Percentiles rank a stretch among this genome's conserved stretches.
Evolutionary conservation across 108 stramenopile genomes (phyloP).

Genomic region (Skeletonema menzelii): DNA sequence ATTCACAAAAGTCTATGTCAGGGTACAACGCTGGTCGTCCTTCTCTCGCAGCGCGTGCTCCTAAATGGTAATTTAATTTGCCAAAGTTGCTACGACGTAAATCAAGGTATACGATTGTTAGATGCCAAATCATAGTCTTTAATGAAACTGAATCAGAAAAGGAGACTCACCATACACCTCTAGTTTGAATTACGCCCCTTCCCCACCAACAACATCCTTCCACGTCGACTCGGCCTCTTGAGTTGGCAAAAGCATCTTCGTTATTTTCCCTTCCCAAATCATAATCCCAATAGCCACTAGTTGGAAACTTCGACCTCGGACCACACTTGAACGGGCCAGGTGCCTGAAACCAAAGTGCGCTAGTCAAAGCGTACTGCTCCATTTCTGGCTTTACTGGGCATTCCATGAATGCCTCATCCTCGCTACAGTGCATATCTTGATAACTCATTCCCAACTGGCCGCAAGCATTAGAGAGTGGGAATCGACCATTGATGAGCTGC

Average conservation of each 20-base stretch:
- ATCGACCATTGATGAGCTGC: constrained; percentile 37
- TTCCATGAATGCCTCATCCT: constrained; percentile 38
- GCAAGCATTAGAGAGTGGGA: constrained; percentile 38
- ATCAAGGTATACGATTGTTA: background rate
- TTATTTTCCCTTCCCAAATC: constrained; percentile 44
- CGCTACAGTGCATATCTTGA: constrained; percentile 39
- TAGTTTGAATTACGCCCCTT: constrained; percentile 46
- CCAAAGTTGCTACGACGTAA: constrained; percentile 36
- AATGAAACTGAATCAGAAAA: background rate
- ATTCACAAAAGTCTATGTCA: constrained; percentile 44
- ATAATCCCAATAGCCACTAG: constrained; percentile 51
- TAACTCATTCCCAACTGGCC: constrained; percentile 39
- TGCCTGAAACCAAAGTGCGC: constrained; percentile 49
- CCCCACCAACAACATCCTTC: constrained; percentile 55
- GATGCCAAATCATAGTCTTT: background rate
- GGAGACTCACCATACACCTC: constrained; percentile 24
- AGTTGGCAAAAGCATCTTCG: constrained; percentile 36
- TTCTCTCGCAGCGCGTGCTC: constrained; percentile 35
- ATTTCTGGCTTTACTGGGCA: constrained; percentile 42
- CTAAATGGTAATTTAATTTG: constrained; percentile 44
- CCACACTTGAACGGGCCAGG: constrained; percentile 49
- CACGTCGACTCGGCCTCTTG: constrained; percentile 42
- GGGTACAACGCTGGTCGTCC: constrained; percentile 32
- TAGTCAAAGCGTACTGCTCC: constrained; percentile 46
- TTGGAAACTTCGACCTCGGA: constrained; percentile 36